These are phyloP conservation scores for Aspergillus sp. DNA, from an alignment of 2,329 filamentous ascomycete genomes.

Conservation along the genomic window DNA sequence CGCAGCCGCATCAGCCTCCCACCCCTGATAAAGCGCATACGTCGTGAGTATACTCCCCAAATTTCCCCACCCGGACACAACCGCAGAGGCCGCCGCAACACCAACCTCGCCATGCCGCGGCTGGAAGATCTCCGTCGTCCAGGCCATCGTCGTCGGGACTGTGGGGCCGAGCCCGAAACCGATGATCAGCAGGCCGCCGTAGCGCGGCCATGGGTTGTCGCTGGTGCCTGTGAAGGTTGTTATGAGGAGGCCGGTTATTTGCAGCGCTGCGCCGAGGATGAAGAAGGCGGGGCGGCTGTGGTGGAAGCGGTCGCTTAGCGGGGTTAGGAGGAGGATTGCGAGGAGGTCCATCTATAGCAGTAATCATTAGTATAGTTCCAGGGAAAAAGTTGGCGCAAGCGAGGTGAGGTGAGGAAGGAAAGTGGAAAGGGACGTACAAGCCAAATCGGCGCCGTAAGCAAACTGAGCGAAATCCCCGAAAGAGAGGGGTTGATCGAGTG, in stretches of 20 bases:
- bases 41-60: constrained; percentile 85
- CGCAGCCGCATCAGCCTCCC: constrained; percentile 73
- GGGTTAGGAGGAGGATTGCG: constrained; percentile 82
- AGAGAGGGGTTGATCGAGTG: constrained; percentile 74
- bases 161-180: constrained; percentile 90
- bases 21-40: constrained; percentile 86
- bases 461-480: constrained; percentile 73
- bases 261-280: constrained; percentile 72
- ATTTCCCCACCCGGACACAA: constrained; percentile 87
- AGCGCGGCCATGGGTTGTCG: constrained; percentile 75
- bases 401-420: not conserved
- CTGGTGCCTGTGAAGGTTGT: constrained; percentile 71
- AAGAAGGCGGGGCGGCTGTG: constrained; percentile 80
- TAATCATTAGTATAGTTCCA: not conserved
- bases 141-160: constrained; percentile 91
- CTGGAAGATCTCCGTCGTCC: constrained; percentile 91
- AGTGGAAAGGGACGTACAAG: constrained; percentile 61
- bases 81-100: constrained; percentile 80
- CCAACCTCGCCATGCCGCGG: constrained; percentile 86
- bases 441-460: constrained; percentile 91
- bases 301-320: constrained; percentile 86
- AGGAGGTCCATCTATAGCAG: constrained; percentile 75
- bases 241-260: constrained; percentile 79
- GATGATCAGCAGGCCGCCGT: constrained; percentile 85
- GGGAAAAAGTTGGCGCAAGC: not conserved